A percentile compares a stretch with the other conserved stretches of the same genome.
Conservation (phyloP, 176 grass and related monocot genomes). For the Miscanthus lutarioriparius region DNA sequence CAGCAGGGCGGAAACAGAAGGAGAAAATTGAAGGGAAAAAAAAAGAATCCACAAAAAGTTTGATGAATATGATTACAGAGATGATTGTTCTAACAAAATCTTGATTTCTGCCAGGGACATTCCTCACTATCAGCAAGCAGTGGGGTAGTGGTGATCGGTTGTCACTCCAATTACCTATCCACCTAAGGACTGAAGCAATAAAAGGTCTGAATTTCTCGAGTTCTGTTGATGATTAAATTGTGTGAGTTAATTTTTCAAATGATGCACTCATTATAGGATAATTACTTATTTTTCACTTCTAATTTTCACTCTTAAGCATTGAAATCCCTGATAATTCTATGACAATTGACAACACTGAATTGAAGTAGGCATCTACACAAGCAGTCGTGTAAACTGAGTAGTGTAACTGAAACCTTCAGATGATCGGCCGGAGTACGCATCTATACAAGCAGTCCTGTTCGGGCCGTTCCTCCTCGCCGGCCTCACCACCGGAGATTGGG, state of each 20-base stretch:
- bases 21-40: too few relatives aligned
- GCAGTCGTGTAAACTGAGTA: background rate
- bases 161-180: constrained; percentile 57
- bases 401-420: constrained; percentile 50
- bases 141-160: constrained; percentile 69
- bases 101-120: constrained; percentile 52
- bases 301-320: background rate
- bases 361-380: background rate
- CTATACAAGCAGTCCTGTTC: constrained; percentile 77
- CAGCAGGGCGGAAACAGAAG: background rate
- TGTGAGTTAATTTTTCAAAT: background rate
- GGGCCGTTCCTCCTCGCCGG: constrained; percentile 89
- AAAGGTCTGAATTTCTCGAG: constrained; percentile 56
- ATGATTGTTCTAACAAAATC: background rate
- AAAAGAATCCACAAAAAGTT: background rate
- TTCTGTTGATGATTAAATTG: background rate
- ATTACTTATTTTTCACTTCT: background rate
- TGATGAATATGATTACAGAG: background rate
- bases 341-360: background rate
- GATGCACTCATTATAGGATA: background rate
- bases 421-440: constrained; percentile 62
- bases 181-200: constrained; percentile 65
- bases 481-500: constrained; percentile 74
- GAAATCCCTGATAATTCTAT: background rate
- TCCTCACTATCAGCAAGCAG: constrained; percentile 59